Evolutionary conservation across 345 rosid species (phyloP).

Genomic region (Eucalyptus regnans): DNA sequence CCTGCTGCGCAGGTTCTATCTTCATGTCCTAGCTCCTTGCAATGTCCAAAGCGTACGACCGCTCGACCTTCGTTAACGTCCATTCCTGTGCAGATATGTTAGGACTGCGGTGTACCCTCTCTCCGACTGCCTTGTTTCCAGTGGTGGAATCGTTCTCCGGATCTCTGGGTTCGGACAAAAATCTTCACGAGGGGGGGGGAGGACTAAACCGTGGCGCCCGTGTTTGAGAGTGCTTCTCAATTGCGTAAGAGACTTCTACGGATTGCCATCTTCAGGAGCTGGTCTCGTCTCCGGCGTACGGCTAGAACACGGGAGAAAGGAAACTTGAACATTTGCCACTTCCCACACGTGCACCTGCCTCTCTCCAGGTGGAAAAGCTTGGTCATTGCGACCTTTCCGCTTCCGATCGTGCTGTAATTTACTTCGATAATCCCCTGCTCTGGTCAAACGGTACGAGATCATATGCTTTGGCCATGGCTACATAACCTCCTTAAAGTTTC

Average conservation of each 20-base stretch:
- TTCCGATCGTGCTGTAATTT: background rate
- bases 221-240: background rate
- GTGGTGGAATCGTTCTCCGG: background rate
- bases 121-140: background rate
- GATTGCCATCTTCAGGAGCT: background rate
- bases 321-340: background rate
- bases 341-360: background rate
- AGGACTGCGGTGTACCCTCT: background rate
- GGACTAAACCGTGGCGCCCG: background rate
- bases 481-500: background rate
- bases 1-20: background rate
- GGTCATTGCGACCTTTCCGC: background rate
- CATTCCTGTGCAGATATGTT: background rate
- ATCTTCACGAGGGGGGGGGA: background rate
- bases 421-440: background rate
- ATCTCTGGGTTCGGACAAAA: background rate
- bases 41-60: background rate
- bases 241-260: background rate
- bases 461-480: background rate
- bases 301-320: background rate
- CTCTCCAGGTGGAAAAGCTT: background rate
- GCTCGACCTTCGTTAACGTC: background rate
- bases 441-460: background rate
- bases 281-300: background rate
- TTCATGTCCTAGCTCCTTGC: background rate